Conservation (phyloP, 2,329 filamentous ascomycete genomes). For the Bipolaris bicolor region DNA sequence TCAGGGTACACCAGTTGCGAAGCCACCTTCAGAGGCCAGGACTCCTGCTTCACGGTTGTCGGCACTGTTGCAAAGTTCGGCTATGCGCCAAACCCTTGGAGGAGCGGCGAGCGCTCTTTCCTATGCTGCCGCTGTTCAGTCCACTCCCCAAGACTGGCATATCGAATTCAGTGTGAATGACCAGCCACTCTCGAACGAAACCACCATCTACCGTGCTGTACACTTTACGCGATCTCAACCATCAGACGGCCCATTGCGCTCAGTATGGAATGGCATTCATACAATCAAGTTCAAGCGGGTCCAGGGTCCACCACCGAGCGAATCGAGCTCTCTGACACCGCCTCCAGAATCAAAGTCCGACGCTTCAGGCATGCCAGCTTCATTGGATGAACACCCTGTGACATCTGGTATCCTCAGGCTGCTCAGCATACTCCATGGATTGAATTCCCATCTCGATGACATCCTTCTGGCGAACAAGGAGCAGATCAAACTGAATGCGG, state of each 20-base stretch:
- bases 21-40: slow-evolving; percentile 36
- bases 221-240: slow-evolving; percentile 69
- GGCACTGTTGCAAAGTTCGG: slow-evolving; percentile 40
- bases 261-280: slow-evolving; percentile 89
- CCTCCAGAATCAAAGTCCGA: slow-evolving; percentile 59
- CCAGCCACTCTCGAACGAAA: slow-evolving; percentile 85
- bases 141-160: slow-evolving; percentile 90
- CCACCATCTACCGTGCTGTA: slow-evolving; percentile 93
- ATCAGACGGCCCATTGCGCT: slow-evolving; percentile 73
- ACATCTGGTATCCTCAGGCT: slow-evolving; percentile 87
- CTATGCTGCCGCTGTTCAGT: slow-evolving; percentile 82
- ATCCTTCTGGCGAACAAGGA: slow-evolving; percentile 80
- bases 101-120: slow-evolving; percentile 66
- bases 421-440: slow-evolving; percentile 86
- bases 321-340: slow-evolving; percentile 67
- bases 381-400: slow-evolving; percentile 80
- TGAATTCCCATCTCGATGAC: slow-evolving; percentile 93
- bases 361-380: slow-evolving; percentile 72
- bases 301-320: slow-evolving; percentile 77
- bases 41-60: slow-evolving; percentile 41
- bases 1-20: slow-evolving; percentile 54
- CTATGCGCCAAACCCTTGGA: slow-evolving; percentile 40
- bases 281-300: slow-evolving; percentile 91
- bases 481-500: slow-evolving; percentile 72
- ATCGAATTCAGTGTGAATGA: slow-evolving; percentile 91